These are phyloP conservation scores for Fusarium sp. DNA, from an alignment of 2,329 filamentous ascomycete genomes.

Conservation along the genomic window DNA sequence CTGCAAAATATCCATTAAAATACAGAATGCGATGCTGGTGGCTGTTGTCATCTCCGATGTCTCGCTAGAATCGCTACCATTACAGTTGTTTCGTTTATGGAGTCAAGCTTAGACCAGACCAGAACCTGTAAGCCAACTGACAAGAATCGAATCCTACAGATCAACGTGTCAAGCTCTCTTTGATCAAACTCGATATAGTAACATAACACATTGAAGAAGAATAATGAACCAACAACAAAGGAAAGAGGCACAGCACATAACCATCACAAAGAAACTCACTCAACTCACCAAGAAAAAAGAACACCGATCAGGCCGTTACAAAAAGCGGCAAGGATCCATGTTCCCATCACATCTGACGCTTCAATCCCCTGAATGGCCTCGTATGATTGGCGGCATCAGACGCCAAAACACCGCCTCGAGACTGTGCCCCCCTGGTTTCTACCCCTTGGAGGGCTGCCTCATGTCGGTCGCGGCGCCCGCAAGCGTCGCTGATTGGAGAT, in stretches of 20 bases:
- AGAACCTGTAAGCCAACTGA: not conserved
- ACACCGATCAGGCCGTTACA: conserved; percentile 44
- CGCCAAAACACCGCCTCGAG: conserved; percentile 38
- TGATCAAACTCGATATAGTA: conserved; percentile 27
- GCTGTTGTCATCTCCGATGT: conserved; percentile 32
- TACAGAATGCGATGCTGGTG: not conserved
- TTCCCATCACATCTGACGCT: conserved; percentile 36
- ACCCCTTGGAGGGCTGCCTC: conserved; percentile 39
- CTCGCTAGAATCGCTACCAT: conserved; percentile 33
- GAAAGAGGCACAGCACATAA: conserved; percentile 23
- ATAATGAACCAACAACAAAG: conserved; percentile 1
- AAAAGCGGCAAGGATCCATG: conserved; percentile 39
- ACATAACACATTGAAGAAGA: not conserved
- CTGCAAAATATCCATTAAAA: conserved; percentile 1
- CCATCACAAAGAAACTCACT: conserved; percentile 15
- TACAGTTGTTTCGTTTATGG: conserved; percentile 34
- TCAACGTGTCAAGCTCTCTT: conserved; percentile 30
- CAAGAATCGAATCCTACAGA: conserved; percentile 11
- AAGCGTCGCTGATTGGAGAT: conserved; percentile 38
- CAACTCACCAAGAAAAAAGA: conserved; percentile 7
- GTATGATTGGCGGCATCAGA: conserved; percentile 42
- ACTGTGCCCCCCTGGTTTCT: conserved; percentile 28
- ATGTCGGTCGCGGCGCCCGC: conserved; percentile 43
- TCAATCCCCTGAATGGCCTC: conserved; percentile 40
- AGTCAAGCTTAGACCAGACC: conserved; percentile 13